Evolutionary conservation across 1,139 yeast genomes (phyloP).

Genomic region (Suhomyces chickasaworum): DNA sequence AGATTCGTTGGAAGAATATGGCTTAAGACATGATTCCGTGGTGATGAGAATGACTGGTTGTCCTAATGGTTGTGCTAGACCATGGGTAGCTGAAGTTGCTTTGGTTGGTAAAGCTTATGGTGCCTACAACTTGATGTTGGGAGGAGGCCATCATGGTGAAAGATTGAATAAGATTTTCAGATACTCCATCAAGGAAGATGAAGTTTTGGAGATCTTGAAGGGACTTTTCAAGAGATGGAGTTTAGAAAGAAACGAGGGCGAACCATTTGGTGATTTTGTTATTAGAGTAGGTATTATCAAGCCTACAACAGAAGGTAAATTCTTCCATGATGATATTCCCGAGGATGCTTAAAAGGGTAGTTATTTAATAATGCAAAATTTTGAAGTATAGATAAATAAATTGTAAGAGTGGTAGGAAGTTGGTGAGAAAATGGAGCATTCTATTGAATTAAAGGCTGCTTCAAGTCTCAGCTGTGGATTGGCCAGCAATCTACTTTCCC

Average conservation of each 20-base stretch:
- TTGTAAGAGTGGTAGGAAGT: not conserved
- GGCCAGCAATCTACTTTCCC: not conserved
- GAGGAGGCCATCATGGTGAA: conserved; percentile 96
- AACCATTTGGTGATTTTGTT: conserved; percentile 94
- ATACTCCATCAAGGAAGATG: conserved; percentile 88
- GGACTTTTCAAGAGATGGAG: conserved; percentile 96
- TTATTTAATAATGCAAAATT: conserved; percentile 3
- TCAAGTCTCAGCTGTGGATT: too few relatives aligned
- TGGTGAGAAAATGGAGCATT: too few relatives aligned
- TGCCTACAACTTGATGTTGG: conserved; percentile 90
- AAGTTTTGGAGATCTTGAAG: conserved; percentile 71
- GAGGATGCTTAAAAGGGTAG: conserved; percentile 59
- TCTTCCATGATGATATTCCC: conserved; percentile 91
- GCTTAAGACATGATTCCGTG: conserved; percentile 90
- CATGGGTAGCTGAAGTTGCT: conserved; percentile 97
- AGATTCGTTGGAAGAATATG: conserved; percentile 82
- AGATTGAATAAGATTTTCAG: conserved; percentile 88
- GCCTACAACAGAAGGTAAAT: conserved; percentile 87
- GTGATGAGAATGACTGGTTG: conserved; percentile 99
- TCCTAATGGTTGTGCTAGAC: conserved; percentile 98
- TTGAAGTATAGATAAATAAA: not conserved
- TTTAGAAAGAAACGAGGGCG: conserved; percentile 83
- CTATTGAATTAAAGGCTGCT: too few relatives aligned
- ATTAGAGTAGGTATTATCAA: conserved; percentile 83
- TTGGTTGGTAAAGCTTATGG: conserved; percentile 94